These are phyloP conservation scores for Xylariaceae sp. DNA, from an alignment of 2,329 filamentous ascomycete species.

Conservation along the genomic window DNA sequence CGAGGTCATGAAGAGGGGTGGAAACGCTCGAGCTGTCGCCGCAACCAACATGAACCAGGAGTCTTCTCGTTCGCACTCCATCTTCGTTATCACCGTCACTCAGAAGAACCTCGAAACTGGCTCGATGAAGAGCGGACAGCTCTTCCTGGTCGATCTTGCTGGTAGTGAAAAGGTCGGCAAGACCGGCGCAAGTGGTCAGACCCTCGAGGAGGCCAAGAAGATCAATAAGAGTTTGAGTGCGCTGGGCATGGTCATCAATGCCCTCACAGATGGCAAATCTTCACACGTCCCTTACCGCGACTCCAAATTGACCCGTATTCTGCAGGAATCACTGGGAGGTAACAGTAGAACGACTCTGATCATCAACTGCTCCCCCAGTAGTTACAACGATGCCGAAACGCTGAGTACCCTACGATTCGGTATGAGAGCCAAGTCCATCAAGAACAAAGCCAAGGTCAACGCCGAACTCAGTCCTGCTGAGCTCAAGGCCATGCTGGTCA, in stretches of 20 bases:
- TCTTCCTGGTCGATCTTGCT: constrained; percentile 96
- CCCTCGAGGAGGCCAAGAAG: constrained; percentile 97
- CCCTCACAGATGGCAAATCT: constrained; percentile 93
- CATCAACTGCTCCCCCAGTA: constrained; percentile 98
- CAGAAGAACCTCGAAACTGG: constrained; percentile 98
- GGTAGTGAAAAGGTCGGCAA: constrained; percentile 99
- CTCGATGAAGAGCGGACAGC: constrained; percentile 89
- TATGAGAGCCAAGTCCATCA: constrained; percentile 95
- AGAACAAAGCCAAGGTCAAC: constrained; percentile 99
- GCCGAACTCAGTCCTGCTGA: constrained; percentile 93
- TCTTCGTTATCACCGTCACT: constrained; percentile 93
- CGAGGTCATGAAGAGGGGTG: constrained; percentile 91
- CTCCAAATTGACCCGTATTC: constrained; percentile 92
- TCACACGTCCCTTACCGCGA: constrained; percentile 95
- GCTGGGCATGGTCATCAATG: constrained; percentile 98
- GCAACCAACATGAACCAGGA: constrained; percentile 99
- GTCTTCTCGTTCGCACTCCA: constrained; percentile 95
- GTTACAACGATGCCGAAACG: constrained; percentile 95
- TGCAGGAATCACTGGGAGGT: constrained; percentile 95
- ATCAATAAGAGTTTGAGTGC: constrained; percentile 99
- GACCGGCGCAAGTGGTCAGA: constrained; percentile 95
- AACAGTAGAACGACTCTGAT: constrained; percentile 98
- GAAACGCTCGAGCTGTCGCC: constrained; percentile 81
- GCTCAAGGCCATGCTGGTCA: constrained; percentile 87
- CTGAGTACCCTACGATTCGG: constrained; percentile 88